Base-by-base conservation (phyloP, 768 basidiomycete genomes). In the Lyophyllum decastes region DNA sequence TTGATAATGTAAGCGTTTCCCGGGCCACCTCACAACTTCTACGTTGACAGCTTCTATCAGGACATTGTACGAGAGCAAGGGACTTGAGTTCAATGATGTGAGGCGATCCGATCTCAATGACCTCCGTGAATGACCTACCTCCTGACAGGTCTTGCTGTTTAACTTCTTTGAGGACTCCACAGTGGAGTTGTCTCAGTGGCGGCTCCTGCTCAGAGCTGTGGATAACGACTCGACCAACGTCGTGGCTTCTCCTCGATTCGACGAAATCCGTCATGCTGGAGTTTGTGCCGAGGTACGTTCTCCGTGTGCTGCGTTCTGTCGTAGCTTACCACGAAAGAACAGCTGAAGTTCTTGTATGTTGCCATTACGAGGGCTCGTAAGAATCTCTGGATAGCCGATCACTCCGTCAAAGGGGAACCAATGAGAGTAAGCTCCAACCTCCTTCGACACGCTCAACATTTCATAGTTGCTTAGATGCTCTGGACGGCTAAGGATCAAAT, bases 121-220 rank as follows among this genome's bases (percentile, higher is more conserved):
- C 2, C 24, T 30, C 30, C 22, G 26, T 40, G n/a, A 44, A 27
- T 26, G 57, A 27, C 17, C 24, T 12, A n/a, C 53, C 2, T 44
- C 53, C 4, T 44, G 3, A 0, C 55, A 90, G 88, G 88, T 92
- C 4, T 74, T 92, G 2, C 64, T 92, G 11, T 90, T 86, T 63
- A 85, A 92, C 60, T 90, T 90, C 69, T 92, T 92, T 62, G 78
- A 82, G 24, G 86, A 88, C 61, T 91, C 90, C 0, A 61, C 65
- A 0, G 69, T 81, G 2, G 78, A 78, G 40, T 55, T 67, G 1
- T 69, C 81, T 0, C 84, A 84, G 47, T 90, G 89, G 89, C 75
- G 85, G 9, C 74, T 87, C 1, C 70, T 89, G 4, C 65, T 86
- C 4, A 82, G 83, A 49, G 73, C 68, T 1, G 52, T n/a, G 50